Conservation (phyloP, 2,329 filamentous ascomycete species). For the Pseudogymnoascus sp. region DNA sequence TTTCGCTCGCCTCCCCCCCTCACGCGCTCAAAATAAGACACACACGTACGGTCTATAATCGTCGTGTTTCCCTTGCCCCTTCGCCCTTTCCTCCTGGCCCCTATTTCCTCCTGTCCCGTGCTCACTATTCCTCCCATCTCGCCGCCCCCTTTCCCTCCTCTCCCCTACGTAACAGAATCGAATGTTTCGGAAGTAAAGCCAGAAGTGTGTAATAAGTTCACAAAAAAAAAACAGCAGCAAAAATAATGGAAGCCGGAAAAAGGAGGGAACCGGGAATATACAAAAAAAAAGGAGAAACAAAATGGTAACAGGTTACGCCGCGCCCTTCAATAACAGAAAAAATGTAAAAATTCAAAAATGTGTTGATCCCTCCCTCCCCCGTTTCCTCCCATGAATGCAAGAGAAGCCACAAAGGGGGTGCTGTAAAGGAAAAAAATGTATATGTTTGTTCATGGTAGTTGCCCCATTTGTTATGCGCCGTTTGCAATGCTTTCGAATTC, state of each 20-base stretch:
- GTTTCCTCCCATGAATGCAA: conserved; percentile 1
- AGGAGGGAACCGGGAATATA: background rate
- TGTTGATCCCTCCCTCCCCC: background rate
- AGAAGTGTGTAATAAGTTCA: background rate
- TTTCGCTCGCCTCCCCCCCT: background rate
- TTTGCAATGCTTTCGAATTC: conserved; percentile 7
- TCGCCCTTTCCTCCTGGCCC: background rate
- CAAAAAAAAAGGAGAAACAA: background rate
- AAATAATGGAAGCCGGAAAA: background rate
- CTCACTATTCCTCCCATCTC: background rate
- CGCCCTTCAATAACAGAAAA: background rate
- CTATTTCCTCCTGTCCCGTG: background rate
- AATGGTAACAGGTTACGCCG: background rate
- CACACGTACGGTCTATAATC: conserved; percentile 8
- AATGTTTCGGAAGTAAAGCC: conserved; percentile 4
- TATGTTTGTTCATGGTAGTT: conserved; percentile 1
- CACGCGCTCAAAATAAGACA: background rate
- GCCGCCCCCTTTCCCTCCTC: background rate
- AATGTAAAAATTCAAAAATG: background rate
- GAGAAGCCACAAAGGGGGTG: background rate
- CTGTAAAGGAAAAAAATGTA: background rate
- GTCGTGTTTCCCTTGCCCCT: background rate
- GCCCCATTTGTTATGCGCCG: conserved; percentile 2
- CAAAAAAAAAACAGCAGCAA: background rate
- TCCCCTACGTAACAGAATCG: conserved; percentile 2